Base-by-base conservation (phyloP, 257 asterid genomes). In the Cruciata laevipes region DNA sequence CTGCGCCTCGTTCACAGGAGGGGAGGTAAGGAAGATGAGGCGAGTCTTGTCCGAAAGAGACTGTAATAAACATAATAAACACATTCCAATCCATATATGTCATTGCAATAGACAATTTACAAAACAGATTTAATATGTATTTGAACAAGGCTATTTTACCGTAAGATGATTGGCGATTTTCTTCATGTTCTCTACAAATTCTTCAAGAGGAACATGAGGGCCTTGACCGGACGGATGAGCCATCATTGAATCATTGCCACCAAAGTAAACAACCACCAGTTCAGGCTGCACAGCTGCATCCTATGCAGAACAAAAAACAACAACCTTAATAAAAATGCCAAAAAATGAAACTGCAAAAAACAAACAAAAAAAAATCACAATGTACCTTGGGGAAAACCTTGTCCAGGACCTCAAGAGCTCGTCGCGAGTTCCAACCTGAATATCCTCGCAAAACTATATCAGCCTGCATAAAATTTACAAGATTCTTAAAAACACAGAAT, bases 151-250 rank as follows among this genome's bases (percentile, higher is more conserved):
- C 47, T 61, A 67, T 11, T 20, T 67, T 64, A 73, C 81, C 83
- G 61, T 79, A 65, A 79, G 70, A 67, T 79, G 67, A 71, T 75
- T 63, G 61, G 79, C 84, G 67, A 92, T 86, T 69, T 83, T 87
- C 75, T 70, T 87, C 98, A 92, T 87, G 81, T 86, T 92, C 23
- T 89, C 91, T 4, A 89, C 69, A 78, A 87, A 92, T 63, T 92
- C 98, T 8, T 74, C 80, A 60, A 92, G 80, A 70, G 98, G 97
- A 60, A 89, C 97, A 77, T 89, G 95, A 66, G 89, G 75, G 12
- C 95, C 91, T 25, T 73, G 69, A 61, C 96, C 98, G 62, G 86
- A 79, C 6, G 91, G 88, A 69, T 91, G 90, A 71, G 93, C 89
- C 7, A 63, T 74, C 71, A 72, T 25, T 31, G 96, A 82, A 80